phyloP scores from a whole-genome alignment of 2,329 filamentous ascomycete species.

The Diatrype stigma region DNA sequence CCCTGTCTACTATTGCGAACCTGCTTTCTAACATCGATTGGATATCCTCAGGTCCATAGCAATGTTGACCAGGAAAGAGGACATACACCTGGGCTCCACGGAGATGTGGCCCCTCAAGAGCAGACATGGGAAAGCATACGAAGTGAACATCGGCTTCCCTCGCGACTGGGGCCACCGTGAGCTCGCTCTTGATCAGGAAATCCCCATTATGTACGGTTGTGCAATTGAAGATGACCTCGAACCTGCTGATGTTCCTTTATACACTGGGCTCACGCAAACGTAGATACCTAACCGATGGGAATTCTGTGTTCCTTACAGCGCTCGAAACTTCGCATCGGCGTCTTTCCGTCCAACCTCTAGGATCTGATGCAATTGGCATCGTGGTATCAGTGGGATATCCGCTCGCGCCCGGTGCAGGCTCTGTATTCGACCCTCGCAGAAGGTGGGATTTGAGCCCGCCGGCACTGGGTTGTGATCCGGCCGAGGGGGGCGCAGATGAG shows the following conservation, averaged over 20 bases:
- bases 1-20: too few species aligned
- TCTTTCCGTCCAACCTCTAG: conserved; percentile 11
- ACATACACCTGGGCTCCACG: neutral
- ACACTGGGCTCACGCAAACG: neutral
- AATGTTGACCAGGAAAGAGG: neutral
- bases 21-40: neutral
- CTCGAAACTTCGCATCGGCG: conserved; percentile 19
- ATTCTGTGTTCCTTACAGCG: conserved; percentile 31
- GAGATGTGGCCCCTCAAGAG: neutral
- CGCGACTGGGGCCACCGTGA: neutral
- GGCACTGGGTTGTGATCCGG: conserved; percentile 16
- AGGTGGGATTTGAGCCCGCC: conserved; percentile 28
- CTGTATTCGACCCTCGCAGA: conserved; percentile 26
- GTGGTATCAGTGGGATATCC: conserved; percentile 32
- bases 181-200: neutral
- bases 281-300: conserved; percentile 32
- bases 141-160: neutral
- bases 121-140: neutral
- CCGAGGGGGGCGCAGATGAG: conserved; percentile 38
- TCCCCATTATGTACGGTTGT: neutral
- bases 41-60: neutral
- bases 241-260: neutral
- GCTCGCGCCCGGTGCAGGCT: conserved; percentile 9
- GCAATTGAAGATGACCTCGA: neutral
- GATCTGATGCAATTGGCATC: conserved; percentile 23